Evolutionary conservation across 2,329 filamentous ascomycete species (phyloP), one percentile per base, ranked within the genome.

Genomic region (Pleurostoma richardsiae): DNA sequence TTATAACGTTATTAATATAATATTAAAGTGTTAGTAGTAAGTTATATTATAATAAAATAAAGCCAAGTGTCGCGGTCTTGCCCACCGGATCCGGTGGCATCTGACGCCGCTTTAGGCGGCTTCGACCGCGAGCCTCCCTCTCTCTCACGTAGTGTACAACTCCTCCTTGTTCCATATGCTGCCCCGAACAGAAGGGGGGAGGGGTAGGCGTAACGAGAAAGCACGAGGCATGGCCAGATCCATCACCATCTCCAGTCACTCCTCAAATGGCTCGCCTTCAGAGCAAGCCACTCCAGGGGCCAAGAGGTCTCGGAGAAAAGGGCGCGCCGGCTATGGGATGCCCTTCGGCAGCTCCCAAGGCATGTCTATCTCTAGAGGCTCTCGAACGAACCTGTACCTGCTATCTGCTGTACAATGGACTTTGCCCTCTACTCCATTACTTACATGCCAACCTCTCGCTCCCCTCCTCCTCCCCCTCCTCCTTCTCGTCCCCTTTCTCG

Each of bases 21-120:
- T 19, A 19, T 2, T 19, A 19, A 19, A 19, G 2, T 2, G 19
- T 19, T 19, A 19, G 2, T 19, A 19, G 19, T 19, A 19, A 19
- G 2, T 19, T 19, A 19, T 19, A 19, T 19, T 19, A 19, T 19
- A 19, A 19, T 19, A 19, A n/a, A n/a, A 45, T 40, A 41, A 45
- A 45, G 43, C 39, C 36, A 41, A 45, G 43, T 45, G 29, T 40
- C 29, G 26, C 43, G 43, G 43, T 29, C 27, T 40, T 41, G 33
- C 27, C 38, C 36, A 27, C 43, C 43, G n/a, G 40, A 45, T 40
- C 33, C 39, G 43, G 43, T 38, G 43, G 27, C 29, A 41, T 30
- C 30, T 40, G 43, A 29, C 43, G 43, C 43, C 30, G 43, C 39
- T 30, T 40, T 45, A 30, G 43, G 43, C 43, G 43, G 43, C 39